Base-by-base conservation (phyloP, 2,329 filamentous ascomycete genomes). In the Fusarium brevicatenulatum region DNA sequence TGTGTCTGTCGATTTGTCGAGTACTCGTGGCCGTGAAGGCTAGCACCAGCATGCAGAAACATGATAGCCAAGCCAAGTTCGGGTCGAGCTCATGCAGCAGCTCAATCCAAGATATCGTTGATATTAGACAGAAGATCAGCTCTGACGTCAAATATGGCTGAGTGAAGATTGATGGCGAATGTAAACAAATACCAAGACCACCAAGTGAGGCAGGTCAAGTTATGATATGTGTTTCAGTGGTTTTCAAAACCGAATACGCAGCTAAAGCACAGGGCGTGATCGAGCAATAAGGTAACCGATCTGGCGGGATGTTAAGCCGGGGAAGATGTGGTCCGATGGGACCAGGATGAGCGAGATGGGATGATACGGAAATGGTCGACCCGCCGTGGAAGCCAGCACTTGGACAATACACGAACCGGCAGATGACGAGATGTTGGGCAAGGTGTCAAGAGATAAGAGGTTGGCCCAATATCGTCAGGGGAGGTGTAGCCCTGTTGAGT, bases 1-100 rank as follows among this genome's bases (percentile, higher is more conserved):
- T 80, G 72, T 43, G 78, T 77, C 21, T 80, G 64, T 60, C 80
- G 76, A 49, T 81, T 80, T 63, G 80, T 80, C 36, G 87, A 89
- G 75, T 87, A 90, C 77, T 90, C 88, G 77, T 90, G 88, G 78
- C 88, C 88, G 77, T 90, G 88, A 25, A 90, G 83, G 80, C 88
- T 87, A 55, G 88, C 88, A 50, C 87, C 88, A 23, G 87, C 84
- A 76, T 90, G 89, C 39, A 90, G 81, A 77, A 90, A 89, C 89
- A 91, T 90, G 71, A 68, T 81, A 68, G 44, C 70, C 66, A 65
- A 63, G 66, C 55, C 68, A 63, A 55, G 19, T 43, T 60, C 57
- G 59, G 37, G n/a, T 66, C 61, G 47, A 75, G 66, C 57, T 69
- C 73, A 76, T 76, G 60, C 42, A 70, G 65, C 58, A 74, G 67